Evolutionary conservation across 2,329 filamentous ascomycete species (phyloP), one percentile per base, ranked within the genome.

Genomic region (Orbilia quercus): DNA sequence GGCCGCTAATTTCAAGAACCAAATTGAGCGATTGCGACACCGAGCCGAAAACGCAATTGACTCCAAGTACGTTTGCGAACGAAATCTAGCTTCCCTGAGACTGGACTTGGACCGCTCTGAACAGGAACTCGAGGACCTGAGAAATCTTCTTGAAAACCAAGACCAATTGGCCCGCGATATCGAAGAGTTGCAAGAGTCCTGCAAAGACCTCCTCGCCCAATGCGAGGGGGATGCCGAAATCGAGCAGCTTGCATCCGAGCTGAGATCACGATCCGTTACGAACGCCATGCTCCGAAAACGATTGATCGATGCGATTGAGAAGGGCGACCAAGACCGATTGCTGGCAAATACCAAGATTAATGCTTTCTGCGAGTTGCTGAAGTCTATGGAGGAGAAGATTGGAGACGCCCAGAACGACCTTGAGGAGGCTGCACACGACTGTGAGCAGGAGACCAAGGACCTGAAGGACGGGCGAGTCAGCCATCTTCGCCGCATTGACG

Each of bases 31-130:
- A 14, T 85, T 99, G 65, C 89, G 95, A 45, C 89, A 89, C 74
- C 88, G 95, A 60, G 94, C 94, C 28, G 94, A 99, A 78, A 94
- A 98, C 75, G 94, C 94, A 14, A 85, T 98, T 12, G 92, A 96
- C 79, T 91, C 96, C 78, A 98, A 98, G 81, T 98, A 91, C 89
- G 90, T 96, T 79, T 94, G 93, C 74, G 94, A 97, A 81, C 96
- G 96, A 82, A 92, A 92, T 16, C 83, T 98, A 1, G 86, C 88
- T 58, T 92, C 93, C 63, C 83, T 98, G 65, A 96, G 96, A 82
- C 97, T 96, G 90, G 94, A 98, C 79, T 87, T 99, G 44, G 95
- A 98, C 81, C 91, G 93, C 75, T 93, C 95, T 23, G 92, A 97
- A 80, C 91, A 95, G 80, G 95, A 99, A 82, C 96, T 96, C 28